Percentiles rank a stretch among this genome's conserved stretches.
phyloP scores from a whole-genome alignment of 495 filamentous ascomycete genomes.

The Neurospora tetraspora region DNA sequence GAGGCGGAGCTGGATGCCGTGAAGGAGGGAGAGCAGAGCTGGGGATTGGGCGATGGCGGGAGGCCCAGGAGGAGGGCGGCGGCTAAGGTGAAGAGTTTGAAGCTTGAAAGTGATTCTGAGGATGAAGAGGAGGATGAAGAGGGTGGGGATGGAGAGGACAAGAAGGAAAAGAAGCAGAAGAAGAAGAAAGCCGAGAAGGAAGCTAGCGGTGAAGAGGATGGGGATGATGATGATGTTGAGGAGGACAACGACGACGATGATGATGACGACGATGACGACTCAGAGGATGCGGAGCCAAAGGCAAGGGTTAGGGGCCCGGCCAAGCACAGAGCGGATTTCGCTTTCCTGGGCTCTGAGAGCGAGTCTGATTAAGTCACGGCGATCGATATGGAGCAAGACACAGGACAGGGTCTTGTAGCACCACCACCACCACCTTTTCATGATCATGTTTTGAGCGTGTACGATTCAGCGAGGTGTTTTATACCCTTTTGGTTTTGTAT shows the following conservation, averaged over 20 bases:
- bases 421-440: not conserved
- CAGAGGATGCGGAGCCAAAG: conserved; percentile 19
- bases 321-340: conserved; percentile 31
- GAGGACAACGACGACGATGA: conserved; percentile 41
- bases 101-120: conserved; percentile 17
- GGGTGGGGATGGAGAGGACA: conserved; percentile 16
- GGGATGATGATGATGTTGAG: conserved; percentile 30
- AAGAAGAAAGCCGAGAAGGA: conserved; percentile 9
- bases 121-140: conserved; percentile 37
- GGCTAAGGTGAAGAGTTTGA: conserved; percentile 16
- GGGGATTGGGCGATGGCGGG: conserved; percentile 47
- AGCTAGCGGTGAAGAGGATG: conserved; percentile 32
- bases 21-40: conserved; percentile 63
- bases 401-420: not conserved
- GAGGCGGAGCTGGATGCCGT: conserved; percentile 72
- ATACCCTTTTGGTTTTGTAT: not conserved
- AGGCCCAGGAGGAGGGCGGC: conserved; percentile 23
- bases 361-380: conserved; percentile 31
- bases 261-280: conserved; percentile 17
- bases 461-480: not conserved
- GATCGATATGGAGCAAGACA: not conserved
- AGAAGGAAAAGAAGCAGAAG: conserved; percentile 15
- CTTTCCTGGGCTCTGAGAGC: conserved; percentile 35
- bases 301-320: conserved; percentile 17
- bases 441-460: not conserved